These are phyloP conservation scores for Mucor irregularis DNA, from an alignment of 371 early-diverging fungal species.

Conservation along the genomic window DNA sequence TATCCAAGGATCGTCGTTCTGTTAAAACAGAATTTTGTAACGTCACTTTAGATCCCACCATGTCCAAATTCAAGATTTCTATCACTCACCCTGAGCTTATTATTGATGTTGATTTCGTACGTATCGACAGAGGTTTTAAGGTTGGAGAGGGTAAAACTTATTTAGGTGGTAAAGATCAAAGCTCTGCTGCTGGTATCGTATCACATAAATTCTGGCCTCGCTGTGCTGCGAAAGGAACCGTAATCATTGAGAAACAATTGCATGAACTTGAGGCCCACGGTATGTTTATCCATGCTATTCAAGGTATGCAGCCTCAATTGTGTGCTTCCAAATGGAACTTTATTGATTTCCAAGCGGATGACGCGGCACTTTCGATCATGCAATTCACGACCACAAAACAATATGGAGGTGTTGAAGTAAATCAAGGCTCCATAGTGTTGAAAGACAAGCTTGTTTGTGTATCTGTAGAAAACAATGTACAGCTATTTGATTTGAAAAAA, in stretches of 20 bases:
- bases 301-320: slow-evolving; percentile 84
- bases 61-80: slow-evolving; percentile 50
- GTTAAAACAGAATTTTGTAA: slow-evolving; percentile 70
- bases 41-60: slow-evolving; percentile 59
- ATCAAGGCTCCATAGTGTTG: slow-evolving; percentile 76
- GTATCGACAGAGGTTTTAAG: slow-evolving; percentile 74
- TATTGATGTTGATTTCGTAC: slow-evolving; percentile 65
- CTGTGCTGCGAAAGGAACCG: slow-evolving; percentile 70
- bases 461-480: slow-evolving; percentile 70
- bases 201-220: slow-evolving; percentile 84
- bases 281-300: slow-evolving; percentile 82
- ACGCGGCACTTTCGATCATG: slow-evolving; percentile 71
- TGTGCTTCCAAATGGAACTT: slow-evolving; percentile 88
- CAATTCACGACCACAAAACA: slow-evolving; percentile 82
- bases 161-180: slow-evolving; percentile 59
- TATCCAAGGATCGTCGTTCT: slow-evolving; percentile 73
- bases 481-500: slow-evolving; percentile 48
- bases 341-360: slow-evolving; percentile 64
- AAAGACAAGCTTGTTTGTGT: slow-evolving; percentile 70
- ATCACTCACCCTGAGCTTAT: slow-evolving; percentile 65
- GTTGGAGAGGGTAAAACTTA: slow-evolving; percentile 80
- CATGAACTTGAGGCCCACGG: slow-evolving; percentile 72
- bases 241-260: slow-evolving; percentile 68
- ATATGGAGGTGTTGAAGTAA: slow-evolving; percentile 68
- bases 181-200: slow-evolving; percentile 56